Evolutionary conservation across 768 basidiomycete genomes (phyloP), one percentile per base, ranked within the genome.

Genomic region (Mycena epipterygia): DNA sequence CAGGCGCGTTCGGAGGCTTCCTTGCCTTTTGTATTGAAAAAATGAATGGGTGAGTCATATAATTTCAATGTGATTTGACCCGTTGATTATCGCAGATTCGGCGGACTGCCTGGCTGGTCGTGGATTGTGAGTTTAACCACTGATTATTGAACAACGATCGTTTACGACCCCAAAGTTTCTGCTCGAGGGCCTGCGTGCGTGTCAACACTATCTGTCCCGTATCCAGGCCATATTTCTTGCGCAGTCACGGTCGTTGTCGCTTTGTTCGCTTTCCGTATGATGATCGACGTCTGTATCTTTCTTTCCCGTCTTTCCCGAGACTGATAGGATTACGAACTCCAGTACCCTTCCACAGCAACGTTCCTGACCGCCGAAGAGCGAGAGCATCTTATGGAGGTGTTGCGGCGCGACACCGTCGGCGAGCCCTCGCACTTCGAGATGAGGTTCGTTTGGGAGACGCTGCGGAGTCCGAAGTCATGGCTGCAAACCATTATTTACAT

Each of bases 1-100:
- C 48, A 77, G 83, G 84, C 64, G 85, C 83, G 2, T 87, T 87
- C 42, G 85, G 87, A 6, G 87, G 85, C 27, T 73, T 86, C 49
- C 78, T 87, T 25, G 85, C 85, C 72, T 85, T 75, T 70, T 79
- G 69, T 13, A 79, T 82, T 21, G 77, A 80, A 51, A 76, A 80
- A 25, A 74, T 82, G 68, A 76, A 83, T 25, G 81, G 82, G 81
- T 81, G 64, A 25, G 77, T 21, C 48, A 8, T 30, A 48, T 48
- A 16, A n/a, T 29, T 51, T 29, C 14, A 21, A n/a, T 12, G 29
- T 41, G 42, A 13, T 37, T 6, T 23, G 29, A 19, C 3, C 21
- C 5, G 29, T 27, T 59, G 44, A 44, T 9, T 9, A 49, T 53
- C 27, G 60, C 23, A 76, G 76, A 32, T 60, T 68, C 21, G 78